Evolutionary conservation across 2,329 filamentous ascomycete genomes (phyloP), one percentile per base, ranked within the genome.

Genomic region (Colletotrichum sp.): DNA sequence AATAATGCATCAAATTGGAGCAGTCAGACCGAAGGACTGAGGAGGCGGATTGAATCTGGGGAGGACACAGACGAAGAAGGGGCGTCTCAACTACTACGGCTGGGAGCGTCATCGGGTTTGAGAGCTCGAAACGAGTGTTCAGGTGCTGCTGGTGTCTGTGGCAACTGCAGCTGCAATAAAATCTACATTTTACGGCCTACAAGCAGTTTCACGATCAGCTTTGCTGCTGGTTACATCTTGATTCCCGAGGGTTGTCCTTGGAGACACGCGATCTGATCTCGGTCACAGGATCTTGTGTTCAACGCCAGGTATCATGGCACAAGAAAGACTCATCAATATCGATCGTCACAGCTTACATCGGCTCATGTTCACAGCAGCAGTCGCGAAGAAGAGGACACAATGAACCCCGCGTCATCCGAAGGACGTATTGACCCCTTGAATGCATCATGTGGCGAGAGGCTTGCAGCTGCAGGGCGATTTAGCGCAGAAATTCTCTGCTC

Each of bases 111-210:
- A 32, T 16, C 25, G 27, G 27, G 30, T 19, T 34, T 29, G 32
- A 34, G 11, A 55, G 36, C 64, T 67, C 44, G 22, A 52, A 64
- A 65, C 68, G 25, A 64, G 30, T 36, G 59, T 64, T 32, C 36
- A 25, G 62, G n/a, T 61, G 72, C 72, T 62, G 63, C 19, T 29
- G 73, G 57, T 73, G 73, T 32, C 34, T 49, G 39, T 55, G 70
- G 64, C 70, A 34, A 65, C 64, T 27, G 22, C 73, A 68, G 73
- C 73, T 36, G 64, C 71, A 76, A 76, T 76, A 69, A 44, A 76
- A 62, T 73, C 15, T 75, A 49, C 44, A 64, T 65, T 76, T 65
- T 49, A 76, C 70, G 29, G 34, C 29, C 27, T 32, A 52, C 34
- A 30, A 13, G 22, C 62, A 65, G 15, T 22, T 34, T 49, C n/a